Evolutionary conservation across 2,329 filamentous ascomycete species (phyloP).

Genomic region (Pseudopithomyces maydicus): DNA sequence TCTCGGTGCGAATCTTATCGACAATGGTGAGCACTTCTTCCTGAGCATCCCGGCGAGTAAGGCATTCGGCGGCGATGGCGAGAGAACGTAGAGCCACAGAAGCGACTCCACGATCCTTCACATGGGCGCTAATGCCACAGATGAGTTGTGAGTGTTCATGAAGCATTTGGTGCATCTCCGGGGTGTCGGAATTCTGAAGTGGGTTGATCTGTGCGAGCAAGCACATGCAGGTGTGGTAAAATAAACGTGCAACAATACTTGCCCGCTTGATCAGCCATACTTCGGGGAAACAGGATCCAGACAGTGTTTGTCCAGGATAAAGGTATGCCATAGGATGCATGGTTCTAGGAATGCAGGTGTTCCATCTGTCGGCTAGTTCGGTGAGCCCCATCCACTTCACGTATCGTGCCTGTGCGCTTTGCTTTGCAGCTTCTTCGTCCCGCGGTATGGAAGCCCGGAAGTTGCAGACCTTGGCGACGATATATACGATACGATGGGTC

Average conservation of each 20-base stretch:
- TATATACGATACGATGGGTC: constrained; percentile 87
- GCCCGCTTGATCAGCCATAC: constrained; percentile 86
- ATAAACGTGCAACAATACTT: constrained; percentile 79
- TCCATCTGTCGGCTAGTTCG: constrained; percentile 82
- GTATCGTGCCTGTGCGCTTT: constrained; percentile 67
- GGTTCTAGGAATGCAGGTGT: constrained; percentile 74
- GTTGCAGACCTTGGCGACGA: constrained; percentile 84
- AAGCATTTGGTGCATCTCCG: constrained; percentile 73
- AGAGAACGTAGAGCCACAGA: constrained; percentile 80
- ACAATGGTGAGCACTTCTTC: constrained; percentile 81
- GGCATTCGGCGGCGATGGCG: constrained; percentile 74
- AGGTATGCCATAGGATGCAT: constrained; percentile 88
- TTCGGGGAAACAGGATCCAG: constrained; percentile 80
- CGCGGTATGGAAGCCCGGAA: constrained; percentile 74
- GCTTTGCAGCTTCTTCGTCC: constrained; percentile 63
- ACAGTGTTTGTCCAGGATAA: constrained; percentile 67
- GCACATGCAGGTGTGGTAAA: constrained; percentile 87
- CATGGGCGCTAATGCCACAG: constrained; percentile 86
- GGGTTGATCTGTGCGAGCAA: constrained; percentile 82
- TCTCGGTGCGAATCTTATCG: constrained; percentile 73
- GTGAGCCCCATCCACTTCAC: constrained; percentile 83
- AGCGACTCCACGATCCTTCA: constrained; percentile 78
- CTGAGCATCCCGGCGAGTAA: constrained; percentile 73
- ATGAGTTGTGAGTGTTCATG: constrained; percentile 80
- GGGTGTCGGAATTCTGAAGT: constrained; percentile 61